Evolutionary conservation across 805 yeast genomes (phyloP).

Genomic region (Dipodascopsis tothii): DNA sequence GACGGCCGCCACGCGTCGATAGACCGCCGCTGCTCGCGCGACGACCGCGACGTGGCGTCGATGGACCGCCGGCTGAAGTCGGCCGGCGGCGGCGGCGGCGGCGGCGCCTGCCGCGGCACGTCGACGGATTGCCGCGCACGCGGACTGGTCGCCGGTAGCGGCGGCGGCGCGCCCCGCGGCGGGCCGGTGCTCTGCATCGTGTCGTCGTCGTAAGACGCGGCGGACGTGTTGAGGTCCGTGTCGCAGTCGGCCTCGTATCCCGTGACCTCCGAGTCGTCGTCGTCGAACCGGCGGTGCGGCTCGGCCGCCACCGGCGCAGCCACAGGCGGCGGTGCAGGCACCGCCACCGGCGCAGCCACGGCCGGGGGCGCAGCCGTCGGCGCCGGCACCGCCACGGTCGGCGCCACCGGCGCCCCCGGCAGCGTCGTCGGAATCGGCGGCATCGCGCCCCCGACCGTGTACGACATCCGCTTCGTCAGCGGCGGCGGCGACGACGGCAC

Average conservation of each 20-base stretch:
- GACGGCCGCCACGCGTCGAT: slow-evolving; percentile 18
- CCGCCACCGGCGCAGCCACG: slow-evolving; percentile 14
- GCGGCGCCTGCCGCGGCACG: slow-evolving; percentile 16
- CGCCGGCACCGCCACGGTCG: slow-evolving; percentile 10
- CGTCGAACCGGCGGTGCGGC: background rate
- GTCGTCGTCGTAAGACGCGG: slow-evolving; percentile 24
- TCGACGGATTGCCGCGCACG: slow-evolving; percentile 3
- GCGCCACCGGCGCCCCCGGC: slow-evolving; percentile 8
- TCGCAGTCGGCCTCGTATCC: slow-evolving; percentile 71
- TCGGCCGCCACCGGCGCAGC: slow-evolving; percentile 8
- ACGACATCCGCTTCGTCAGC: slow-evolving; percentile 14
- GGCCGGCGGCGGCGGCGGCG: slow-evolving; percentile 22
- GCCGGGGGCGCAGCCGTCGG: slow-evolving; percentile 14
- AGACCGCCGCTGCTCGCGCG: slow-evolving; percentile 21
- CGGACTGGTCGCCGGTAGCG: slow-evolving; percentile 23
- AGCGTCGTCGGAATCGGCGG: slow-evolving; percentile 24
- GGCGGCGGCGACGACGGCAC: slow-evolving; percentile 4
- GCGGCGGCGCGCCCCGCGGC: slow-evolving; percentile 21
- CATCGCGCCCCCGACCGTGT: slow-evolving; percentile 20
- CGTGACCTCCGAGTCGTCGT: slow-evolving; percentile 35
- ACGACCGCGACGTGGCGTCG: slow-evolving; percentile 8
- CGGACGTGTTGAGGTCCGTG: slow-evolving; percentile 29
- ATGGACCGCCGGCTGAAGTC: slow-evolving; percentile 13
- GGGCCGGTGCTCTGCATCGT: slow-evolving; percentile 24
- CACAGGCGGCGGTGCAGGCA: slow-evolving; percentile 11